Conservation (phyloP, 73 alveolate genomes). For the Tetrahymena thermophila region DNA sequence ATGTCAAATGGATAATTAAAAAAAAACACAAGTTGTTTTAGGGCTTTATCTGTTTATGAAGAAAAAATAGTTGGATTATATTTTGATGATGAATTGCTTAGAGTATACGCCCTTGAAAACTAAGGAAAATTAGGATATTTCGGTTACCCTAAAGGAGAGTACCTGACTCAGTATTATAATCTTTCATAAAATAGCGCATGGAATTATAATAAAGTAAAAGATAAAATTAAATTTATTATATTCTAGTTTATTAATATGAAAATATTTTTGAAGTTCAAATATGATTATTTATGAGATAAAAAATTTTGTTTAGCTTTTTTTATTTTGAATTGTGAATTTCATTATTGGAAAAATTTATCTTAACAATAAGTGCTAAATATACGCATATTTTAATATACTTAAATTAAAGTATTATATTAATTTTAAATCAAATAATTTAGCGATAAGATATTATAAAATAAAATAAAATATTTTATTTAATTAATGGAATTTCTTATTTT, state of each 20-base stretch:
- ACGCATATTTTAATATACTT: no score
- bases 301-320: no score
- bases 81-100: neutral
- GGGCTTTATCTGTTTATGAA: neutral
- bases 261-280: no score
- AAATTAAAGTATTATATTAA: no score
- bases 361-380: no score
- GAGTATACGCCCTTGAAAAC: neutral
- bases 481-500: no score
- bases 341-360: no score
- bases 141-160: neutral
- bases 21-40: neutral
- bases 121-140: neutral
- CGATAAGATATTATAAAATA: no score
- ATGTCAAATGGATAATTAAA: neutral
- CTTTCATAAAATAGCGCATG: neutral
- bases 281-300: no score
- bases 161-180: neutral
- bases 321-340: no score
- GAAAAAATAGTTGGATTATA: neutral
- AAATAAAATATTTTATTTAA: no score
- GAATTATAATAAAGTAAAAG: neutral
- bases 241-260: neutral
- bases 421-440: no score
- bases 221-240: neutral